Conservation (phyloP, 2,329 filamentous ascomycete genomes). For the Aureobasidium namibiae region DNA sequence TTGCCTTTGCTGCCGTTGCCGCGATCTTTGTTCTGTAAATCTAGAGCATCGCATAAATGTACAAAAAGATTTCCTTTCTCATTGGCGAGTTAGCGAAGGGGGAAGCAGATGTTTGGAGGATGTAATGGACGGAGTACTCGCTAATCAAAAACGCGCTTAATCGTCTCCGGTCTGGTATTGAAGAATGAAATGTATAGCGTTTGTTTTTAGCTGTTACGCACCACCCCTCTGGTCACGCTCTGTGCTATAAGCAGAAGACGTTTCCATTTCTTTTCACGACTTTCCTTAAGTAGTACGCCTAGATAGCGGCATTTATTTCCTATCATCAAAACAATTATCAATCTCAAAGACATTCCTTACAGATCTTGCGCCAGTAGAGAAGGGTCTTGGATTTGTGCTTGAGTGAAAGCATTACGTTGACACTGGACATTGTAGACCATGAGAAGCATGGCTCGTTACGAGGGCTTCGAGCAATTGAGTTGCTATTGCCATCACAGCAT, state of each 20-base stretch:
- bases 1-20: slow-evolving; percentile 18
- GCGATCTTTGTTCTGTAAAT: slow-evolving; percentile 20
- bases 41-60: not conserved
- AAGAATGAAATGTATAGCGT: not conserved
- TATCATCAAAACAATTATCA: not conserved
- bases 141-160: not conserved
- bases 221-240: not conserved
- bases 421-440: slow-evolving; percentile 46
- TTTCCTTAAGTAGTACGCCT: slow-evolving; percentile 11
- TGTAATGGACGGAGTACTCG: slow-evolving; percentile 6
- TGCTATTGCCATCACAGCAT: slow-evolving; percentile 45
- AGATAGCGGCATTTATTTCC: slow-evolving; percentile 6
- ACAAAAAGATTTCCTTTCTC: not conserved
- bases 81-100: not conserved
- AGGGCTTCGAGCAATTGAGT: slow-evolving; percentile 44
- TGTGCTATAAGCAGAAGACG: not conserved
- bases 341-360: not conserved
- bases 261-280: slow-evolving; percentile 7
- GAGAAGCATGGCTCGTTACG: slow-evolving; percentile 40
- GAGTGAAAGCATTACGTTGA: slow-evolving; percentile 48
- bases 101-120: not conserved
- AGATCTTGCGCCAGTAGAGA: too few species aligned
- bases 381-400: slow-evolving; percentile 46
- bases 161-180: slow-evolving; percentile 11
- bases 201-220: not conserved